Base-by-base conservation (phyloP, 1,284 basidiomycete species). In the Flammula alnicola region DNA sequence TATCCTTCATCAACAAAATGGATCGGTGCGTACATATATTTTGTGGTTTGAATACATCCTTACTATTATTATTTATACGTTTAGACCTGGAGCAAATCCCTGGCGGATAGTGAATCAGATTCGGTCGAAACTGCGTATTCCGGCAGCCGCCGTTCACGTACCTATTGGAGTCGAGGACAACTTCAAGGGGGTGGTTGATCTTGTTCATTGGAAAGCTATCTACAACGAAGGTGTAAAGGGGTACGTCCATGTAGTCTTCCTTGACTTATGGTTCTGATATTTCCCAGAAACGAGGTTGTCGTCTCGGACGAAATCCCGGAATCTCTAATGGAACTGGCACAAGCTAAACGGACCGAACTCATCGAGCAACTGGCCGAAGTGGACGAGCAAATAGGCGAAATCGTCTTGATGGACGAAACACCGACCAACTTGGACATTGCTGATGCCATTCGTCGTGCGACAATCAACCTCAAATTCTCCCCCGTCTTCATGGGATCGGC, bases 1-100 rank as follows among this genome's bases (percentile, higher is more conserved):
- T 99, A 53, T 96, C 94, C 1, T 99, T 99, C 68, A 89, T 99
- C 67, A 99, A 99, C 77, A 99, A 99, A 76, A 99, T 99, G 97
- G 97, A 99, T 67, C 83, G 93, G 88, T 88, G 40, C 33, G 62
- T 58, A 26, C 3, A 4, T 19, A 25, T 27, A 14, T 40, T 11
- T 16, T 86, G 30, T 96, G 99, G 67, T 99, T 98, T 81, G 96
- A 99, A 27, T 31, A 2, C 4, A 29, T 38, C 40, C 10, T 51
- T 45, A 14, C 32, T 16, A 55, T 9, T 55, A 36, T 50, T 9
- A 44, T 33, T 9, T 14, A 3, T 12, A n/a, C 27, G 9, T 22
- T 32, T 41, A 91, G 95, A 59, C 94, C 95, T 51, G 97, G 97
- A 47, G 92, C 96, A 25, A 98, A 98, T 72, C 97, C 97, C 3